Base-by-base conservation (phyloP, 2,329 filamentous ascomycete genomes). In the Aspergillus fijiensis region DNA sequence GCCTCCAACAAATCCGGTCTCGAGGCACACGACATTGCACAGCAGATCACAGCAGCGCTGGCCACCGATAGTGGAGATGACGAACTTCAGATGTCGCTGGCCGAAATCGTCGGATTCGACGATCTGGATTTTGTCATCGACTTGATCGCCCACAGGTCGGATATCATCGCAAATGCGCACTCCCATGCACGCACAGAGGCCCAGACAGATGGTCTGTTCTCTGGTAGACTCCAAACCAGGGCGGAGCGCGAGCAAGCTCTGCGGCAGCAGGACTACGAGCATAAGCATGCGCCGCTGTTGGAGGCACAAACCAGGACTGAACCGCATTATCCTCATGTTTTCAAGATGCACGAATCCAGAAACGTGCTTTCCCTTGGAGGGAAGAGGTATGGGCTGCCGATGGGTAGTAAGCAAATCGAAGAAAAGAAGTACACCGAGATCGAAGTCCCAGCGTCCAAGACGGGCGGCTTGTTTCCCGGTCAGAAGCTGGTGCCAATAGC, bases 51-150 rank as follows among this genome's bases (percentile, higher is more conserved):
- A 45, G 89, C 90, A 5, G 82, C 94, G 3, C 76, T 99, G 39
- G 84, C 83, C 7, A 90, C 91, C 4, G 84, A 87, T 66, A 85
- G 81, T 68, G 82, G 85, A 33, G 90, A 96, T 60, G 91, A 96
- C 60, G 92, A 96, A 75, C 80, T 98, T n/a, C 94, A 98, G 74
- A 93, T 92, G 71, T 87, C 89, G 47, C 82, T 99, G 39, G 92
- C 91, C 0, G 95, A 99, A 68, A 85, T 97, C 49, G 82, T 99
- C 61, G 95, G 96, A 0, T 98, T 94, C 69, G 92, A 95, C 68
- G 92, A 98, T 70, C 81, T 99, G 19, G 94, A 99, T 65, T 88
- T 99, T 69, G 89, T 98, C 56, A 93, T 93, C 63, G 91, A 97
- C 63, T 80, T 98, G n/a, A 89, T 98, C 55, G 84, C 87, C 2